Evolutionary conservation across 2,329 filamentous ascomycete species (phyloP).

Genomic region (Pseudocercospora macadamiae): DNA sequence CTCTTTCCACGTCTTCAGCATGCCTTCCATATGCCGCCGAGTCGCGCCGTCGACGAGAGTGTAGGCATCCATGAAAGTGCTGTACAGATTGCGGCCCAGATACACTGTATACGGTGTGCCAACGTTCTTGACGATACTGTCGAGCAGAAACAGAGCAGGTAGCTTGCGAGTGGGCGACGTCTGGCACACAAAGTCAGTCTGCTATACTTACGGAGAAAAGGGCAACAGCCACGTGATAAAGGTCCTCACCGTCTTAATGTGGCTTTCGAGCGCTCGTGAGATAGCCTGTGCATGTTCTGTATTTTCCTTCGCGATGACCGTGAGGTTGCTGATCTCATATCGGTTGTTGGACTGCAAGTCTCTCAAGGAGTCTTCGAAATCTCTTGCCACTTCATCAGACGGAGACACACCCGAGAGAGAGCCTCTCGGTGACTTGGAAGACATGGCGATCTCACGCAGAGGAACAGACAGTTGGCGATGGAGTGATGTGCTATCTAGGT

Average conservation of each 20-base stretch:
- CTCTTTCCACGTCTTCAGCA: constrained; percentile 98
- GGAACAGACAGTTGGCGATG: constrained; percentile 28
- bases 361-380: constrained; percentile 91
- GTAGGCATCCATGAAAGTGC: constrained; percentile 96
- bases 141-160: constrained; percentile 94
- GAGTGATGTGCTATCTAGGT: constrained; percentile 29
- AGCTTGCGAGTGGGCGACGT: constrained; percentile 86
- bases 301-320: constrained; percentile 95
- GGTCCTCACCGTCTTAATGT: constrained; percentile 85
- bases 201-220: constrained; percentile 8
- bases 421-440: constrained; percentile 47
- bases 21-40: constrained; percentile 90
- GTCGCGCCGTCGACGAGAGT: constrained; percentile 81
- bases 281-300: constrained; percentile 95
- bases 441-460: constrained; percentile 55
- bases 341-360: constrained; percentile 89
- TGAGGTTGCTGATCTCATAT: constrained; percentile 96
- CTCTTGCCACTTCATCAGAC: constrained; percentile 87
- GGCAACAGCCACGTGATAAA: constrained; percentile 28
- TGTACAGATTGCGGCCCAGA: constrained; percentile 86
- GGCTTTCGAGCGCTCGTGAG: constrained; percentile 83
- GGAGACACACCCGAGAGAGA: constrained; percentile 49
- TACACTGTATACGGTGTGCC: constrained; percentile 97
- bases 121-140: constrained; percentile 98
- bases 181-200: constrained; percentile 58